These are phyloP conservation scores for Golubevia sp. DNA, from an alignment of 1,284 basidiomycete genomes.

Conservation along the genomic window DNA sequence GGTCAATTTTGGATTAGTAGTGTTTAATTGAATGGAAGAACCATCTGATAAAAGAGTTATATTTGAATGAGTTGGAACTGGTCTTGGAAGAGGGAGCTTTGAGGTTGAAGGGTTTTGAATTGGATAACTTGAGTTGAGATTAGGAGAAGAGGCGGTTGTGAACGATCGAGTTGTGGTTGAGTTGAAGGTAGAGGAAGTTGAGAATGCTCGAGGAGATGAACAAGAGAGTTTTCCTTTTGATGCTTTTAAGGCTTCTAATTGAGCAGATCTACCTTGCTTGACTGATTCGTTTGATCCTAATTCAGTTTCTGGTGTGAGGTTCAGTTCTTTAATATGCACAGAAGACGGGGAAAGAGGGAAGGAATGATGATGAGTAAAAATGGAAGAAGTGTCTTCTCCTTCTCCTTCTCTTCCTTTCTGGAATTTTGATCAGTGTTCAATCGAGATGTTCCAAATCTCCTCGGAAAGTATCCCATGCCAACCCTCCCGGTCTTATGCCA, in stretches of 20 bases:
- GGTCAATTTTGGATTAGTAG: conserved; percentile 48
- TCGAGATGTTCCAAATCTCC: too few relatives aligned
- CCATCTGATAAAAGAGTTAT: conserved; percentile 54
- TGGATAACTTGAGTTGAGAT: conserved; percentile 14
- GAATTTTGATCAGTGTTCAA: too few relatives aligned
- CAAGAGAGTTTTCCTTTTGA: conserved; percentile 20
- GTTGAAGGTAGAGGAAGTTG: conserved; percentile 1
- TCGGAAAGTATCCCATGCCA: too few relatives aligned
- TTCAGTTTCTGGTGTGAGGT: conserved; percentile 53
- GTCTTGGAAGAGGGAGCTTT: conserved; percentile 33
- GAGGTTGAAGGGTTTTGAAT: neutral
- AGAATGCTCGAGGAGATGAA: conserved; percentile 19
- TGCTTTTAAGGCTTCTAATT: conserved; percentile 38
- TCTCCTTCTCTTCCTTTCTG: neutral
- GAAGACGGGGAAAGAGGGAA: neutral
- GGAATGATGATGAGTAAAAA: neutral
- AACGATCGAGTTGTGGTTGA: conserved; percentile 17
- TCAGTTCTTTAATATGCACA: conserved; percentile 31
- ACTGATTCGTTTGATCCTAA: conserved; percentile 55
- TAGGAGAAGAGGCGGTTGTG: conserved; percentile 12
- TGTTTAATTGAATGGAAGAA: conserved; percentile 50
- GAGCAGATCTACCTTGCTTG: conserved; percentile 33
- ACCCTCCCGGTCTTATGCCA: too few relatives aligned
- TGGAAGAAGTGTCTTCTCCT: neutral
- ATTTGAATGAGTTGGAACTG: conserved; percentile 42